Conservation (phyloP, 139 green algal genomes). For the Tetradesmus obliquus region DNA sequence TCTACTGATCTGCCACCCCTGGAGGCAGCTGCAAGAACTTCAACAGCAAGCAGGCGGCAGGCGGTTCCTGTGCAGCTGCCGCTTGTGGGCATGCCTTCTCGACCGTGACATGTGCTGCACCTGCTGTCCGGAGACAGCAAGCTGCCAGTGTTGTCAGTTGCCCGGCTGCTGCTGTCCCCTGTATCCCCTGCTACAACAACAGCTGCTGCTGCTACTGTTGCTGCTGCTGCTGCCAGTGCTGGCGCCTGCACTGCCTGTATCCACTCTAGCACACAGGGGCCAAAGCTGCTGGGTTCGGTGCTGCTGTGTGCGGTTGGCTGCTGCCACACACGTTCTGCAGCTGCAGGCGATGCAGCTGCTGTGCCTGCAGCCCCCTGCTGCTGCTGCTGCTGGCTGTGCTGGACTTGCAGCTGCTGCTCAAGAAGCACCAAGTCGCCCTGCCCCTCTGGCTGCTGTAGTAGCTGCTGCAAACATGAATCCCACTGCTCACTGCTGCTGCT, state of each 20-base stretch:
- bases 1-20: too few species aligned
- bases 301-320: neutral
- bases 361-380: neutral
- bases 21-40: neutral
- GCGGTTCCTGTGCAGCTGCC: too few species aligned
- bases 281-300: neutral
- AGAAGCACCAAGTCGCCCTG: neutral
- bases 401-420: neutral
- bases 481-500: neutral
- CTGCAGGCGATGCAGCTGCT: neutral
- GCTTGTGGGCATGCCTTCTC: neutral
- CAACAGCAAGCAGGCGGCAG: neutral
- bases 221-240: neutral
- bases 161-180: too few species aligned
- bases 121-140: neutral
- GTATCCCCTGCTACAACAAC: neutral
- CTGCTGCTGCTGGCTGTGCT: conserved; percentile 1
- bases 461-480: neutral
- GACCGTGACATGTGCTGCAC: neutral
- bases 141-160: neutral
- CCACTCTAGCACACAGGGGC: neutral
- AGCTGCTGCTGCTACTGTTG: too few species aligned
- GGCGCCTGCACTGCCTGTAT: neutral
- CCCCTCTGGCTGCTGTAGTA: neutral
- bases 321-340: neutral